These are phyloP conservation scores for Dalbergia oliveri DNA, from an alignment of 306 rosid genomes.

Conservation along the genomic window DNA sequence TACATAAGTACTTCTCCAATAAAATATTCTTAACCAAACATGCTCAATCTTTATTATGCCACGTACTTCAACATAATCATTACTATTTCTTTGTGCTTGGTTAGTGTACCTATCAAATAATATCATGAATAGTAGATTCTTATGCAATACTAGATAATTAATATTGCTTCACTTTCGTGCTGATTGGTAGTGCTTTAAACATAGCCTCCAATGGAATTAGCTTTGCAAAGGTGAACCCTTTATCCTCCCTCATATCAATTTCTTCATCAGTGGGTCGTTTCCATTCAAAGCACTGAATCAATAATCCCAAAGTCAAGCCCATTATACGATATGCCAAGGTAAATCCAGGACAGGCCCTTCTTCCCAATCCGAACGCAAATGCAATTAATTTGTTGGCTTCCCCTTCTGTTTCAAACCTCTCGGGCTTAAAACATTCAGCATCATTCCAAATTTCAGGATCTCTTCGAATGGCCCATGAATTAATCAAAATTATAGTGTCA, in stretches of 20 bases:
- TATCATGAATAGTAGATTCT: no score
- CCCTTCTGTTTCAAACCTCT: slow-evolving; percentile 40
- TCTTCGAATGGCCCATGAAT: slow-evolving; percentile 66
- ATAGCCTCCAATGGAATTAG: slow-evolving; percentile 17
- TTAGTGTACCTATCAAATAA: no score
- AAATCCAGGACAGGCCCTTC: slow-evolving; percentile 33
- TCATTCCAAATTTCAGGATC: slow-evolving; percentile 60
- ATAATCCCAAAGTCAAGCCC: slow-evolving; percentile 30
- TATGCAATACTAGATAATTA: no score
- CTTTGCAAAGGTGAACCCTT: slow-evolving; percentile 31
- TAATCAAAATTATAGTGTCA: slow-evolving; percentile 53
- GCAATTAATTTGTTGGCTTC: slow-evolving; percentile 25
- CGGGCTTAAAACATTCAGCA: slow-evolving; percentile 46
- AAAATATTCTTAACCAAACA: no score
- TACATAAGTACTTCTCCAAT: no score
- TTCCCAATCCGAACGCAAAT: slow-evolving; percentile 37
- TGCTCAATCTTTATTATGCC: no score
- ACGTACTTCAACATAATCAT: no score
- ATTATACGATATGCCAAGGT: slow-evolving; percentile 22
- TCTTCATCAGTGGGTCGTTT: not conserved
- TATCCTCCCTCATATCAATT: slow-evolving; percentile 53
- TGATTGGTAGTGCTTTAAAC: not conserved
- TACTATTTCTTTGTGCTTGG: no score
- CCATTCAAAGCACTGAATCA: slow-evolving; percentile 45
- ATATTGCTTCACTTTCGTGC: not conserved